Base-by-base conservation (phyloP, 73 alveolate species). In the Stentor coeruleus region DNA sequence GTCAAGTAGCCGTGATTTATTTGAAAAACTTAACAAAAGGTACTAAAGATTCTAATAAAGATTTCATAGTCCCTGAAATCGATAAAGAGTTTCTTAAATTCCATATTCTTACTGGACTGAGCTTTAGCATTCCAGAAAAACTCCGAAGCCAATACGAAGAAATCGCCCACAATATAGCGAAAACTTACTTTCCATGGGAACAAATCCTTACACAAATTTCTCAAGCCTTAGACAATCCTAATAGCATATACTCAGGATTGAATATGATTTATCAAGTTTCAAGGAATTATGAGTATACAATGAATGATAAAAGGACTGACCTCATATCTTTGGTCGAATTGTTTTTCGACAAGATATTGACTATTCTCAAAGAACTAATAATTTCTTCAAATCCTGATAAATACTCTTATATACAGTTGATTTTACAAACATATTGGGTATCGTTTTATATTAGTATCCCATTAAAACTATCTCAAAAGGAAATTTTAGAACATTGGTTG, bases 221-320 rank as follows among this genome's bases (percentile, higher is more conserved):
- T 2, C 35, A n/a, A 20, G 73, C 15, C 35, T 31, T 57, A 57
- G 28, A 57, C 28, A 31, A 57, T 20, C 28, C 15, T 31, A 57
- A 57, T 31, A 57, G 73, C 35, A 57, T 57, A 20, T 57, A 20
- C 28, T 57, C 73, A 20, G 73, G 73, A 0, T 20, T 57, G 15
- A 57, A 57, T 57, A 57, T 57, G 73, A 57, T 57, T 57, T 31
- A 57, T 57, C 73, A 57, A 57, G 28, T 57, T 31, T 57, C 73
- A 20, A 57, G 73, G 28, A 31, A 20, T 31, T 57, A 20, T 57
- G 73, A 57, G 28, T 57, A 20, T 31, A 31, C 28, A 31, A 57
- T 57, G 73, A 57, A 57, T 31, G 73, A 57, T 0, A 57, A 57
- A 57, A 57, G 73, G 28, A 57, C 15, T 20, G 73, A 57, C 73